A percentile compares a stretch with the other conserved stretches of the same genome.
These are phyloP conservation scores for Cladosporium colombiae DNA, from an alignment of 2,329 filamentous ascomycete genomes.

Conservation along the genomic window DNA sequence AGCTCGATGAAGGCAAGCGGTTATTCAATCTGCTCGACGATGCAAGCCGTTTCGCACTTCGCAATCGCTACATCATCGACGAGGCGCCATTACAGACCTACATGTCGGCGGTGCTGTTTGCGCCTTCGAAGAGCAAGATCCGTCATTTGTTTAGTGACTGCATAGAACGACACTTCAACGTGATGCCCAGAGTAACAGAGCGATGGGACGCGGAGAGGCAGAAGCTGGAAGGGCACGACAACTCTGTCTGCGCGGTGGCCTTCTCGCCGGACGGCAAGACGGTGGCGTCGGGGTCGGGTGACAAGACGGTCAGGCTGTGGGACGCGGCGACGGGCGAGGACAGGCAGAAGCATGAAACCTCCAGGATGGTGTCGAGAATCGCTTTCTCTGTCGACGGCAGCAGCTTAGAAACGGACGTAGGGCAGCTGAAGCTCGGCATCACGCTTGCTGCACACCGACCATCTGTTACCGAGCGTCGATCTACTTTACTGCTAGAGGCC, in stretches of 20 bases:
- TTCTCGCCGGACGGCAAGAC: background rate
- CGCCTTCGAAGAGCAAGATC: background rate
- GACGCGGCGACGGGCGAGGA: background rate
- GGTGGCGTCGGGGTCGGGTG: background rate
- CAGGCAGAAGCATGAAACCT: background rate
- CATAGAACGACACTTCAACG: background rate
- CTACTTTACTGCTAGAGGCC: background rate
- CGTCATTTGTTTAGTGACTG: background rate
- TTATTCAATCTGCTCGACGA: background rate
- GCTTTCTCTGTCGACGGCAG: constrained; percentile 19
- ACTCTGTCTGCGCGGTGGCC: background rate
- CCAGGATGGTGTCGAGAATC: background rate
- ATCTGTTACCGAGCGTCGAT: background rate
- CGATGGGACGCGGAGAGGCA: constrained; percentile 21
- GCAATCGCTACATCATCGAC: background rate
- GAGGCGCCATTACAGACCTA: background rate
- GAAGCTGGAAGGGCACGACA: constrained; percentile 27
- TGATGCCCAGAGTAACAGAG: background rate
- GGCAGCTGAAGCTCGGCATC: background rate
- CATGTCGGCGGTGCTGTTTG: background rate
- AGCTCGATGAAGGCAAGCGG: background rate
- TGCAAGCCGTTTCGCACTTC: background rate
- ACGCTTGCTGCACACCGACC: background rate
- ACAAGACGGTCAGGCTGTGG: background rate
- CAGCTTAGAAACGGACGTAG: background rate